Percentiles rank a stretch among this genome's conserved stretches.
These are phyloP conservation scores for Stagonosporopsis rhizophila DNA, from an alignment of 2,329 filamentous ascomycete species.

Conservation along the genomic window DNA sequence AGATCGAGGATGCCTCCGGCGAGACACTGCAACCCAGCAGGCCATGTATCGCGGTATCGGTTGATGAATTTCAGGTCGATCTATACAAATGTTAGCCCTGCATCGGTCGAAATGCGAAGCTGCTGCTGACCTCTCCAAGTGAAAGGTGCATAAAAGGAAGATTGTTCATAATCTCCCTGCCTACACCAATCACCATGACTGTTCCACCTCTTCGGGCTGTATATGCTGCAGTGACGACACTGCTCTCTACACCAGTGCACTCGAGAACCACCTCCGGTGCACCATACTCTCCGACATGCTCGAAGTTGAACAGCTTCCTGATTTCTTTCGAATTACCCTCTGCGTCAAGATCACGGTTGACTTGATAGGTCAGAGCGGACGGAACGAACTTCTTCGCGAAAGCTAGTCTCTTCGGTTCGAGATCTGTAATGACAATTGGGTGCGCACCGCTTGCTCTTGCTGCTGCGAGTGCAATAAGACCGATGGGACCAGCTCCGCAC, in stretches of 20 bases:
- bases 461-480: slow-evolving; percentile 66
- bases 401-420: slow-evolving; percentile 62
- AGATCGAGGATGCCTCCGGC: slow-evolving; percentile 67
- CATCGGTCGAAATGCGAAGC: background rate
- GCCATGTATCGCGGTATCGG: slow-evolving; percentile 74
- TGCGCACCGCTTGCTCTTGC: slow-evolving; percentile 69
- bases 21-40: slow-evolving; percentile 67
- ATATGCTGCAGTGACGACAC: slow-evolving; percentile 65
- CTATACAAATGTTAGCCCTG: slow-evolving; percentile 41
- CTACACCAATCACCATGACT: slow-evolving; percentile 71
- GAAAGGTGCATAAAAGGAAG: slow-evolving; percentile 72
- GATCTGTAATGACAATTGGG: slow-evolving; percentile 69
- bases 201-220: slow-evolving; percentile 65
- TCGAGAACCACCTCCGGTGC: slow-evolving; percentile 68
- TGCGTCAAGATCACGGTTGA: slow-evolving; percentile 55
- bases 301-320: slow-evolving; percentile 59
- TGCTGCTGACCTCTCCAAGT: slow-evolving; percentile 60
- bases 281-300: slow-evolving; percentile 57
- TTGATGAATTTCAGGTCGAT: slow-evolving; percentile 76
- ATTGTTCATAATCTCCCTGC: slow-evolving; percentile 68
- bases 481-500: slow-evolving; percentile 68
- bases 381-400: slow-evolving; percentile 68
- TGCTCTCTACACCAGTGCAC: slow-evolving; percentile 71
- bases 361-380: slow-evolving; percentile 60
- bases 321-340: slow-evolving; percentile 62